Base-by-base conservation (phyloP, 306 rosid genomes). In the Clitoria ternatea region DNA sequence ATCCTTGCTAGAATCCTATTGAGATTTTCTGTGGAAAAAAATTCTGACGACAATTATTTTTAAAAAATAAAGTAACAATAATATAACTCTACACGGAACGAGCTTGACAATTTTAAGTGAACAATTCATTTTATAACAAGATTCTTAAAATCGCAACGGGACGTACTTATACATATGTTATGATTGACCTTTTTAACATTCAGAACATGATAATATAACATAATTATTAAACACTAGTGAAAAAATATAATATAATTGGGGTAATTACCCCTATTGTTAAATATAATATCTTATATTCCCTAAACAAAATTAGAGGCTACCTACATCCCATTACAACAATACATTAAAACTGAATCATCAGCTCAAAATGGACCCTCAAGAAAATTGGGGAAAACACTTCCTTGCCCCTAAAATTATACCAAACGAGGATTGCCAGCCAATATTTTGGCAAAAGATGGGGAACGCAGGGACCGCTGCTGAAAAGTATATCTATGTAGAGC, bases 221-320 rank as follows among this genome's bases (percentile, higher is more conserved):
- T 12, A 14, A 56, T 57, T 48, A 60, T 50, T 27, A 67, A 66
- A 73, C 66, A 74, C 22, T 22, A 56, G 18, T 35, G 12, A 15
- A n/a, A 20, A 57, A 40, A 70, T 29, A 14, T 29, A 66, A 14
- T 30, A 66, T 32, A 18, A 67, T 40, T 70, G 81, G 81, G 84
- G 71, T 64, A 80, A 70, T 70, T 22, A 29, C 81, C 78, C 78
- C 72, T 37, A 55, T 36, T 50, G 80, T 63, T 61, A 27, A 69
- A 27, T 57, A 61, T 65, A 18, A 32, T 8, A 73, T 20, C 45
- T 20, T 4, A 54, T 19, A 79, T 35, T 40, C 36, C 70, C 71
- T 39, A 18, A 35, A 69, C 13, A 32, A 65, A 75, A 76, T 70
- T 70, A 76, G 78, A 49, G 67, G 55, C 71, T 65, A 44, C 66